A percentile compares a stretch with the other conserved stretches of the same genome.
Evolutionary conservation across 371 early-diverging fungal species (phyloP).

Genomic region (Chytridiales sp.): DNA sequence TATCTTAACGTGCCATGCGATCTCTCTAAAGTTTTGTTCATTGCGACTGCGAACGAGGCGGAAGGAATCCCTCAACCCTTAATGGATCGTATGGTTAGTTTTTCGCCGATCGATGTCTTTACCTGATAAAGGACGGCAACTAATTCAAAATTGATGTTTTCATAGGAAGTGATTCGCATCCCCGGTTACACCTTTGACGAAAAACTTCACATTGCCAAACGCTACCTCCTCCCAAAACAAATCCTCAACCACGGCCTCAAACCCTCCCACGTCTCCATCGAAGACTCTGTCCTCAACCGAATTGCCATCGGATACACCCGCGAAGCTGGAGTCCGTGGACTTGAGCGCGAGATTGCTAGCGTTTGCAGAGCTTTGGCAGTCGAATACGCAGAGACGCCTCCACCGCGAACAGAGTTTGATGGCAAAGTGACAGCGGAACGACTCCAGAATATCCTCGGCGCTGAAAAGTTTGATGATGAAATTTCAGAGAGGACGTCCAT

Average conservation of each 20-base stretch:
- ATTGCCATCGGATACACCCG: constrained; percentile 76
- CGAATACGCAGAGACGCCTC: constrained; percentile 50
- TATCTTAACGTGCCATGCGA: constrained; percentile 83
- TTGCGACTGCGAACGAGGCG: constrained; percentile 82
- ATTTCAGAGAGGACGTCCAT: constrained; percentile 56
- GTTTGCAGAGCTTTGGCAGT: constrained; percentile 74
- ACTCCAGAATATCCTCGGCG: constrained; percentile 65
- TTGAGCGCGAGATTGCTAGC: constrained; percentile 76
- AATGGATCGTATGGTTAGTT: constrained; percentile 73
- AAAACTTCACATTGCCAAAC: constrained; percentile 57
- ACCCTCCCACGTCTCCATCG: constrained; percentile 49
- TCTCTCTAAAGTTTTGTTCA: constrained; percentile 79
- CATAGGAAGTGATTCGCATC: constrained; percentile 68
- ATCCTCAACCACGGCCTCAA: constrained; percentile 61
- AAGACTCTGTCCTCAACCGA: constrained; percentile 59
- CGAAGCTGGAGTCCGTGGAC: constrained; percentile 81
- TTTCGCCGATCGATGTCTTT: not conserved
- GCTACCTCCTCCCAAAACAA: constrained; percentile 68
- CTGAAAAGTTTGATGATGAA: constrained; percentile 61
- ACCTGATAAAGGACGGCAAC: not conserved
- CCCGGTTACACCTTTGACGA: constrained; percentile 86
- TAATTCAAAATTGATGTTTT: not conserved
- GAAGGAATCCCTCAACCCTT: constrained; percentile 79
- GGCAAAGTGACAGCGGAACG: constrained; percentile 27
- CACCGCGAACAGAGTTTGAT: constrained; percentile 44